Evolutionary conservation across 495 filamentous ascomycete genomes (phyloP), one percentile per base, ranked within the genome.

Genomic region (Penicillium macrosclerotiorum): DNA sequence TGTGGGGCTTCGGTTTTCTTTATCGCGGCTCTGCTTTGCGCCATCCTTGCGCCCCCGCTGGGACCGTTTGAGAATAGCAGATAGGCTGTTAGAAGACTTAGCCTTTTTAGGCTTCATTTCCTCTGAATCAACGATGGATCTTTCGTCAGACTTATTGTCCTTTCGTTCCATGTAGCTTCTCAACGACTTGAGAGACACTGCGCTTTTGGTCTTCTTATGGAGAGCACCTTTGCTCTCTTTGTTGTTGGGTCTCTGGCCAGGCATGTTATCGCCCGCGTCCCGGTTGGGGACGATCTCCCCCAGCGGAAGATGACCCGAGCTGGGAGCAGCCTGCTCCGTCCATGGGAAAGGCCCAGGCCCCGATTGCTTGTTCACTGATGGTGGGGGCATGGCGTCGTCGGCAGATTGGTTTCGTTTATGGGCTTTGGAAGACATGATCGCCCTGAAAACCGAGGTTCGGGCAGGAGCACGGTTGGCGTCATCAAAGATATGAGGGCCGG

Each of bases 31-130:
- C 23, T 61, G 83, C 61, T 82, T 88, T 4, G 72, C 65, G 11
- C 44, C 50, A 20, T 68, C 67, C 35, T 73, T 73, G 27, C 64
- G 68, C 40, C 65, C 68, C 16, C 69, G 67, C 18, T 75, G 68
- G 3, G 69, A 72, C 19, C 69, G 63, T 37, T 72, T 71, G 34
- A 75, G 45, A 22, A 75, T 77, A 3, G 74, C 83, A 0, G 81
- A 77, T 4, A 95, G 72, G 57, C 86, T 91, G 35, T 86, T 90
- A 4, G 86, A 76, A 0, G 90, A 94, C 56, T 94, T 95, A 13
- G 81, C 78, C 73, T 92, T 94, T 65, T 90, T 91, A 5, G 85
- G 82, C 45, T 81, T 85, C 29, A 62, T 64, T 3, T 69, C 60
- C 3, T 54, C 51, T 17, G 52, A 45, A 12, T 63, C 54, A n/a